A percentile compares a stretch with the other conserved stretches of the same genome.
Evolutionary conservation across 306 rosid species (phyloP).

Genomic region (Senna siamea): DNA sequence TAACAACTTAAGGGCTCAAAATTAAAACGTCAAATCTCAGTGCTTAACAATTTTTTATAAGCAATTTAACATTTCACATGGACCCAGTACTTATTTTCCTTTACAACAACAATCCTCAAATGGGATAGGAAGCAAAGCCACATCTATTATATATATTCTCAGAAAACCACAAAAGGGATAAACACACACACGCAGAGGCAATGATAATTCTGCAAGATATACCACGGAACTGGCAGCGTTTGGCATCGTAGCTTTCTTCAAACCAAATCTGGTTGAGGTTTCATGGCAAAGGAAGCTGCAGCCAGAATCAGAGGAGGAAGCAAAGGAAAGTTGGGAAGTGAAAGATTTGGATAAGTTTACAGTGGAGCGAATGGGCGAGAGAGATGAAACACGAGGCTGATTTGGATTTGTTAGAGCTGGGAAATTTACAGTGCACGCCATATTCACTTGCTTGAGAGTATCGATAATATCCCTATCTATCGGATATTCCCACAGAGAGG

Average conservation of each 20-base stretch:
- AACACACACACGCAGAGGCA: not conserved
- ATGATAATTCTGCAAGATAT: not conserved
- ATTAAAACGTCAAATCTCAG: not conserved
- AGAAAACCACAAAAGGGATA: not conserved
- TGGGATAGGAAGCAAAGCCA: not conserved
- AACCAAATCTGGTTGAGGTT: not conserved
- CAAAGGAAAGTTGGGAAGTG: conserved; percentile 36
- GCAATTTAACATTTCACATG: not conserved
- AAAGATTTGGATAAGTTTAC: conserved; percentile 5
- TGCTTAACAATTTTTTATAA: not conserved
- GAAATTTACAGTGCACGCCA: conserved; percentile 23
- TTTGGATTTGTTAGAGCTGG: not conserved
- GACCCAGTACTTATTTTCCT: too few species aligned
- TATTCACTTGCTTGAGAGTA: not conserved
- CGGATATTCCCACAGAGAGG: not conserved
- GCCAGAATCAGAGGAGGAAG: conserved; percentile 6
- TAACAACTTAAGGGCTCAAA: not conserved
- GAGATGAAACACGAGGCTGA: conserved; percentile 7
- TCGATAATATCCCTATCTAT: not conserved
- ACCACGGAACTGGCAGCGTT: conserved; percentile 33
- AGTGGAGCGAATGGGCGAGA: conserved; percentile 19
- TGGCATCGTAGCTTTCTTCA: not conserved
- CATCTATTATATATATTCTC: too few species aligned
- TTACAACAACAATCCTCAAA: too few species aligned
- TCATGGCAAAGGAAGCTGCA: conserved; percentile 6